Evolutionary conservation across 2,329 filamentous ascomycete species (phyloP).

Genomic region (Verticillium klebahnii): DNA sequence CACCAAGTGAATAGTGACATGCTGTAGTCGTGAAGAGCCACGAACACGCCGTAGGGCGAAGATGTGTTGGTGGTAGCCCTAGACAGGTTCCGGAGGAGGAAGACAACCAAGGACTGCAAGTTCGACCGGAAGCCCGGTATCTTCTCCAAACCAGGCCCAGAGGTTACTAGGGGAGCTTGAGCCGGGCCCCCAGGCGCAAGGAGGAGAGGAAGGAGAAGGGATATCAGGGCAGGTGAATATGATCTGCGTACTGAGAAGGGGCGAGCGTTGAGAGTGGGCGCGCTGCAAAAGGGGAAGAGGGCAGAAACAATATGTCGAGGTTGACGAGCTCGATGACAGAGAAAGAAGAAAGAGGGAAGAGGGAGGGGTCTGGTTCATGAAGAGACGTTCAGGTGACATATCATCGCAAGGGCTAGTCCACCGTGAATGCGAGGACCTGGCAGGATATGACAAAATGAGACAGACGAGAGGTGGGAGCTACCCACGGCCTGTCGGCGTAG

Average conservation of each 20-base stretch:
- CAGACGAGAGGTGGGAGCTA: not conserved
- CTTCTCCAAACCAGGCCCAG: no score
- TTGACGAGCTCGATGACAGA: not conserved
- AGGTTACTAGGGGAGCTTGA: not conserved
- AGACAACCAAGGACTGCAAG: not conserved
- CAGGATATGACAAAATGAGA: not conserved
- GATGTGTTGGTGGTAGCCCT: not conserved
- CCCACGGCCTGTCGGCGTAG: not conserved
- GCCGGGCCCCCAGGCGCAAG: not conserved
- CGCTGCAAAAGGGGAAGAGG: not conserved
- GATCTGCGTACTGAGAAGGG: not conserved
- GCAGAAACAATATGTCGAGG: not conserved
- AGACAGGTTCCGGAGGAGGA: slow-evolving; percentile 7
- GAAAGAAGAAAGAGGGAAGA: not conserved
- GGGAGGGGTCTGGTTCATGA: not conserved
- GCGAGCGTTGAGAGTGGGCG: not conserved
- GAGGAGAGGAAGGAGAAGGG: not conserved
- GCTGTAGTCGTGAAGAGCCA: not conserved
- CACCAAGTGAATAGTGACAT: slow-evolving; percentile 54
- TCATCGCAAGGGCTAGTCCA: not conserved
- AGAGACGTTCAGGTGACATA: not conserved
- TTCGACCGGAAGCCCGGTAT: no score
- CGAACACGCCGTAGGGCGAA: not conserved
- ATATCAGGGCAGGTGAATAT: not conserved
- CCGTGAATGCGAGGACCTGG: not conserved